Base-by-base conservation (phyloP, 371 early-diverging fungal genomes). In the Mucor plumbeus region DNA sequence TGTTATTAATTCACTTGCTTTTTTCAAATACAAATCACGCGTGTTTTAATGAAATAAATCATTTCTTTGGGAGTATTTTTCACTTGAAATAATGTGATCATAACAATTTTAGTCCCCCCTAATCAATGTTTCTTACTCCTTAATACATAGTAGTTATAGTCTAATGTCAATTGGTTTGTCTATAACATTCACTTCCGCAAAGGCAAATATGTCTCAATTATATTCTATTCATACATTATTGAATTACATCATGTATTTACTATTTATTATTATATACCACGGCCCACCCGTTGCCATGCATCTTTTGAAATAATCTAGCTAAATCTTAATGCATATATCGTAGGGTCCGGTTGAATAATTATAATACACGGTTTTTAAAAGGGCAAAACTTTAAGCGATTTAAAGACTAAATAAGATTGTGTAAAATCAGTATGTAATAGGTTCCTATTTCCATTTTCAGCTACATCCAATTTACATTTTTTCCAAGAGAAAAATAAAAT, bases 121-220 rank as follows among this genome's bases (percentile, higher is more conserved):
- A 19, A 48, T 19, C 15, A 3, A 21, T 48, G 1, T 21, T 1
- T 5, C 4, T 21, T 50, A 50, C 50, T 50, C 50, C 50, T 26
- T 50, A 50, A 8, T 19, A 50, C 50, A 26, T 26, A 50, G n/a
- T n/a, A n/a, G n/a, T 26, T 11, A 50, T 21, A 21, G 50, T 26
- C 50, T 50, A 50, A 26, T 50, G 50, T 50, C 50, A 50, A 50
- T 50, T 50, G 50, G 9, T 17, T 44, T 44, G 44, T 11, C n/a
- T 48, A 21, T 48, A 14, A 11, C 50, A 21, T 26, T 19, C 11
- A 26, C 21, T 8, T 8, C n/a, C n/a, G 26, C 21, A 19, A 50
- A 26, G 50, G 21, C 26, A 50, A 44, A 17, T 44, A 17, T 44
- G n/a, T 44, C 44, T 44, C 44, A 43, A 15, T 43, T 43, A 48